A percentile compares a stretch with the other conserved stretches of the same genome.
Evolutionary conservation across 2,329 filamentous ascomycete genomes (phyloP).

Genomic region (Coleophoma eucalyptorum): DNA sequence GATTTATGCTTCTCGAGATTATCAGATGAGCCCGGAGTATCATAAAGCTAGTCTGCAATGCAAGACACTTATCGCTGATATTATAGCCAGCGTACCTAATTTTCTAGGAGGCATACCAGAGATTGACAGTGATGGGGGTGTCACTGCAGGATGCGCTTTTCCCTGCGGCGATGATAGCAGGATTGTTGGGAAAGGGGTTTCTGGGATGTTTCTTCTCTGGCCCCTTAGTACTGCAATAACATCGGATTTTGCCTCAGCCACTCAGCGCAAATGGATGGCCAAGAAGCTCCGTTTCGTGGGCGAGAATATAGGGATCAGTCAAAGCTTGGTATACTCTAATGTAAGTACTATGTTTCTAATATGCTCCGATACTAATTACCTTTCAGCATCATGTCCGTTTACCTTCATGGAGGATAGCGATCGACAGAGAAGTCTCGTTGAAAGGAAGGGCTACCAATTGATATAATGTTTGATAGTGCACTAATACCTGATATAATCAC

Average conservation of each 20-base stretch:
- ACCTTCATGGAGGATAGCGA: background rate
- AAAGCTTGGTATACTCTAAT: background rate
- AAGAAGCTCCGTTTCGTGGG: constrained; percentile 1
- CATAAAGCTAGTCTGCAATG: constrained; percentile 47
- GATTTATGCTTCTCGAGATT: constrained; percentile 53
- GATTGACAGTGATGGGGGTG: constrained; percentile 20
- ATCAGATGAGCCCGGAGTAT: constrained; percentile 55
- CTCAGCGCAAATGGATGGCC: constrained; percentile 1
- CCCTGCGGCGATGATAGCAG: constrained; percentile 38
- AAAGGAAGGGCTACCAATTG: no score
- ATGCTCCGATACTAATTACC: background rate
- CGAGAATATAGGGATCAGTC: constrained; percentile 3
- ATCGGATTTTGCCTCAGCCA: constrained; percentile 5
- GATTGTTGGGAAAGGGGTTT: background rate
- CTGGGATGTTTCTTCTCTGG: constrained; percentile 2
- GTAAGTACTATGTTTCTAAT: background rate
- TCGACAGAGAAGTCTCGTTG: background rate
- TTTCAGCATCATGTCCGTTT: background rate
- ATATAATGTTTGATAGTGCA: no score
- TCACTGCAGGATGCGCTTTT: constrained; percentile 38
- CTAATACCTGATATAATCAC: no score
- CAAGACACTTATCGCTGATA: constrained; percentile 48
- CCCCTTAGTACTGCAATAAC: constrained; percentile 2
- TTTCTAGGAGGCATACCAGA: constrained; percentile 52
- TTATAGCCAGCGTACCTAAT: constrained; percentile 54